Evolutionary conservation across 1,284 basidiomycete genomes (phyloP), one percentile per base, ranked within the genome.

Genomic region (Boletus mariae): DNA sequence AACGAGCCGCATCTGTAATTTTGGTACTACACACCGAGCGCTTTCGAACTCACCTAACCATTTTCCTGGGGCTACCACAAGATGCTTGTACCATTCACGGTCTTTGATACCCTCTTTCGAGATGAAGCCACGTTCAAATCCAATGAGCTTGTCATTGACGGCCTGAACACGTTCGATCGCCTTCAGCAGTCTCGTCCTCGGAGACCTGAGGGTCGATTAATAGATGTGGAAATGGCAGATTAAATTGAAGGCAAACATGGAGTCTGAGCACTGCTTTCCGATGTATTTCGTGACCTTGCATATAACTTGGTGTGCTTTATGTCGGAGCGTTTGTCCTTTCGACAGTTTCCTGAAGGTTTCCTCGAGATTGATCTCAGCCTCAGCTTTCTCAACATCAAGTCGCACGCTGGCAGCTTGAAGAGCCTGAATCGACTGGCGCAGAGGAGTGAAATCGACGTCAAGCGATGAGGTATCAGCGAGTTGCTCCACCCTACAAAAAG

Each of bases 1-100:
- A 56, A 50, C 15, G 44, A 23, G 4, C 17, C 25, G 6, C 41
- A 50, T 57, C 42, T 58, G 29, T 15, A 53, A 55, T 45, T 43
- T 28, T 34, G 28, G 15, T 5, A 45, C 9, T 6, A 26, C 43
- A 43, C 62, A 51, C 46, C 17, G 57, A 45, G 23, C 57, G 54
- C 15, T 45, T 55, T 6, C 8, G 5, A 42, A 40, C 69, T 58
- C 17, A 80, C 86, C 83, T 29, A 86, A 74, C 84, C 84, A 90
- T 60, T 80, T 79, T 37, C 89, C 90, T 1, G 89, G 89, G 20
- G 88, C 85, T 11, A 88, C 85, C 12, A 78, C 85, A 49, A 91
- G 73, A 63, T 89, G 84, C 63, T 77, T 80, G 67, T 86, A 88
- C 86, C 86, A 89, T 60, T 83, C 78, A 45, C 85, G 74, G 49